Evolutionary conservation across 257 asterid species (phyloP).

Genomic region (Jacaranda mimosifolia): DNA sequence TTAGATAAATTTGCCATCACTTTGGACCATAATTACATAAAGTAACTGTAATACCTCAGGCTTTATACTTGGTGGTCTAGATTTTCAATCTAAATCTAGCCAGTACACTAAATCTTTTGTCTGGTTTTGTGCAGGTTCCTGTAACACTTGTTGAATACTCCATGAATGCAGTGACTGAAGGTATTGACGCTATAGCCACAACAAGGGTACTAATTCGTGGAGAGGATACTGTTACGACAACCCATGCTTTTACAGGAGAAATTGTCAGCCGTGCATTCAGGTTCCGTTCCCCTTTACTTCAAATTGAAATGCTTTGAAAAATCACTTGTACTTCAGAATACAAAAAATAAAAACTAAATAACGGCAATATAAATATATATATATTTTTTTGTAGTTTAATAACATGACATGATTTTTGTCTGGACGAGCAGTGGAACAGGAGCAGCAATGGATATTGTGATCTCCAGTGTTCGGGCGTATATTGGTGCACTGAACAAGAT

Average conservation of each 20-base stretch:
- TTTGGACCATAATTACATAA: not conserved
- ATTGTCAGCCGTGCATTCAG: constrained; percentile 67
- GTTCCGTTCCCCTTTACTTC: constrained; percentile 39
- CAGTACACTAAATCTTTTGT: not conserved
- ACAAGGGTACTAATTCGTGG: constrained; percentile 77
- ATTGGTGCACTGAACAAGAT: constrained; percentile 86
- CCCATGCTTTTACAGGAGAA: constrained; percentile 63
- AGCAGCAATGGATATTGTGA: constrained; percentile 78
- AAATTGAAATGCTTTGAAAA: not conserved
- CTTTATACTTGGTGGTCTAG: not conserved
- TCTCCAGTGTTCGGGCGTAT: constrained; percentile 87
- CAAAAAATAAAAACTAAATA: not conserved
- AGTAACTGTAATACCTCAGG: not conserved
- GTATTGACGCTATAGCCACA: constrained; percentile 84
- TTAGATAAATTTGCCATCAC: not conserved
- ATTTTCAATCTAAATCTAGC: not conserved
- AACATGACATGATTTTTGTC: constrained; percentile 9
- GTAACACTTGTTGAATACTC: constrained; percentile 79
- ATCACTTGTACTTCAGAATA: not conserved
- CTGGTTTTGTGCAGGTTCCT: constrained; percentile 55
- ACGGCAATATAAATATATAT: not conserved
- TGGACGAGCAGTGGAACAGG: constrained; percentile 70
- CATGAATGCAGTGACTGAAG: constrained; percentile 78
- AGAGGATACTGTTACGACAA: constrained; percentile 47
- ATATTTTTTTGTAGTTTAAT: too few relatives aligned